These are phyloP conservation scores for Fusarium newnesense DNA, from an alignment of 2,329 filamentous ascomycete genomes.

Conservation along the genomic window DNA sequence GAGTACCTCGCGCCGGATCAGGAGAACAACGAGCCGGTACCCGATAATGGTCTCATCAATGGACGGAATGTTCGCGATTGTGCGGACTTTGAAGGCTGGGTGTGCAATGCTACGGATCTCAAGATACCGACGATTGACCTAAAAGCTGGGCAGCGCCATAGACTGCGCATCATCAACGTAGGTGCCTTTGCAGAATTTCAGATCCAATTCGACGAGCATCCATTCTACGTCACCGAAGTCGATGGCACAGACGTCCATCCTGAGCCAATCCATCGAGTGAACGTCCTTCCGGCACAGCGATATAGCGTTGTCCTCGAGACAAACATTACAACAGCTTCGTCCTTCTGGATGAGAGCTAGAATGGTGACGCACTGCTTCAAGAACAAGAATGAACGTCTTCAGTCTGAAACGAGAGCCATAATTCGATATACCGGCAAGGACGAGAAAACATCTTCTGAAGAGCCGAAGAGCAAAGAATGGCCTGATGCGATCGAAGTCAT, in stretches of 20 bases:
- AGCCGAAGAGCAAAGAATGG: slow-evolving; percentile 60
- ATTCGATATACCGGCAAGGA: slow-evolving; percentile 43
- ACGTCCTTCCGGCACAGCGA: slow-evolving; percentile 75
- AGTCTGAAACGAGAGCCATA: slow-evolving; percentile 46
- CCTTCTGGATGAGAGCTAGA: slow-evolving; percentile 72
- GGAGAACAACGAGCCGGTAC: slow-evolving; percentile 72
- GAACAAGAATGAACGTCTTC: slow-evolving; percentile 44
- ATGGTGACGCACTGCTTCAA: slow-evolving; percentile 55
- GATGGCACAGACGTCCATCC: slow-evolving; percentile 76
- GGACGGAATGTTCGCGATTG: slow-evolving; percentile 54
- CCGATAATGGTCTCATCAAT: slow-evolving; percentile 73
- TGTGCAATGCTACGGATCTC: slow-evolving; percentile 56
- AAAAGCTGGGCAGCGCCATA: slow-evolving; percentile 67
- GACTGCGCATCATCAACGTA: slow-evolving; percentile 75
- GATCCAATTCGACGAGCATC: slow-evolving; percentile 74
- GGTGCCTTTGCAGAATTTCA: slow-evolving; percentile 79
- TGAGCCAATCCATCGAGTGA: slow-evolving; percentile 66
- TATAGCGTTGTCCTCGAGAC: slow-evolving; percentile 74
- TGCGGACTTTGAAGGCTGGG: slow-evolving; percentile 49
- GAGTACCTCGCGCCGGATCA: slow-evolving; percentile 65
- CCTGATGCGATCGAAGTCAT: slow-evolving; percentile 57
- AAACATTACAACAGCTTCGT: slow-evolving; percentile 61
- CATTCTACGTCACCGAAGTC: slow-evolving; percentile 73
- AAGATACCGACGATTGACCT: slow-evolving; percentile 57
- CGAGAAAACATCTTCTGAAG: not conserved